phyloP scores from a whole-genome alignment of 805 yeast genomes.

The Scheffersomyces spartinae region DNA sequence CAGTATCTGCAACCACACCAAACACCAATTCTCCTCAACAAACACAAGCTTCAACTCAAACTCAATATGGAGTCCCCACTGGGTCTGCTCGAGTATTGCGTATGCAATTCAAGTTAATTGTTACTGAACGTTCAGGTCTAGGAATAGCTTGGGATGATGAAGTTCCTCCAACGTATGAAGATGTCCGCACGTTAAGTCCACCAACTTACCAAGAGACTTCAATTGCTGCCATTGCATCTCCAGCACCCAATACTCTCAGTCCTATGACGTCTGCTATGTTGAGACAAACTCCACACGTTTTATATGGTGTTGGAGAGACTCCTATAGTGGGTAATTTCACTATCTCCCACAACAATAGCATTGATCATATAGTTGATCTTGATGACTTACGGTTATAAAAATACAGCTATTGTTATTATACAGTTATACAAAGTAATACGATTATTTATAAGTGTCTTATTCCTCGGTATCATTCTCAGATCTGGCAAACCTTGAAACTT shows the following conservation, averaged over 20 bases:
- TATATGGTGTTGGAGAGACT: slow-evolving; percentile 34
- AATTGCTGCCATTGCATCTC: slow-evolving; percentile 10
- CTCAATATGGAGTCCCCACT: slow-evolving; percentile 59
- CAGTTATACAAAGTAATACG: too few relatives aligned
- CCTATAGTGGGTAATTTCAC: slow-evolving; percentile 19
- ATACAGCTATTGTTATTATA: too few relatives aligned
- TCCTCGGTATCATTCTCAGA: too few relatives aligned
- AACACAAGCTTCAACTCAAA: too few relatives aligned
- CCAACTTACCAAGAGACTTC: slow-evolving; percentile 50
- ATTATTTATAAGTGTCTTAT: too few relatives aligned
- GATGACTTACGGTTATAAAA: too few relatives aligned
- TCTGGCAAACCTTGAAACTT: slow-evolving; percentile 28
- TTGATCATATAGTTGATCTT: slow-evolving; percentile 17
- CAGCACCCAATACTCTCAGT: slow-evolving; percentile 8
- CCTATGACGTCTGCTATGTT: slow-evolving; percentile 4
- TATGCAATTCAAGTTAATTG: slow-evolving; percentile 80
- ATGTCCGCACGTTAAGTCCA: slow-evolving; percentile 74
- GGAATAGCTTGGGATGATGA: slow-evolving; percentile 99
- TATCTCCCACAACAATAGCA: slow-evolving; percentile 6
- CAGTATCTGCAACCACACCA: slow-evolving; percentile 2
- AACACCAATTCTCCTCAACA: too few relatives aligned
- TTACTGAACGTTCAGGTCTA: slow-evolving; percentile 87
- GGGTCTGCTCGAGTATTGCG: slow-evolving; percentile 92
- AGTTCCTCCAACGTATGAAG: slow-evolving; percentile 93
- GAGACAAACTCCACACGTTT: slow-evolving; percentile 21